Evolutionary conservation across 164 flowering plant genomes (phyloP).

Genomic region (Chloranthus sessilifolius): DNA sequence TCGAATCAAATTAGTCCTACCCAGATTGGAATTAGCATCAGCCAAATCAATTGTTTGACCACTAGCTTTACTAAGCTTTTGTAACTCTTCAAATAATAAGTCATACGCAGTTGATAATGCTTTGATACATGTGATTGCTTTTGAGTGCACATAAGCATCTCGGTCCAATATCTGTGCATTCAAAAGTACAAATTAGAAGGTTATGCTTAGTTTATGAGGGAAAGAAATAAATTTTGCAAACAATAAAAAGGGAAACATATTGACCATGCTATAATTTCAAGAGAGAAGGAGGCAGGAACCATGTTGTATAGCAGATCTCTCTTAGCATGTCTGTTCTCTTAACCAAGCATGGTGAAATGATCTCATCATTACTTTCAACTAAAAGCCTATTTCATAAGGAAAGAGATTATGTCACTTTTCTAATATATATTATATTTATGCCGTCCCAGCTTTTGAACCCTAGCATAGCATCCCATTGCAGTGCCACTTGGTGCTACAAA

Average conservation of each 20-base stretch:
- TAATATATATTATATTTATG: too few species aligned
- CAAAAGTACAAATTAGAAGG: not conserved
- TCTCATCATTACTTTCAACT: too few species aligned
- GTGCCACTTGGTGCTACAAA: too few species aligned
- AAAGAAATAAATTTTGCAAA: not conserved
- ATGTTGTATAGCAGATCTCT: too few species aligned
- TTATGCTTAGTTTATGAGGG: not conserved
- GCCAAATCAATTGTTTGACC: slow-evolving; percentile 53
- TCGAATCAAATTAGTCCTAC: slow-evolving; percentile 29
- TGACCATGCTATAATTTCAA: too few species aligned
- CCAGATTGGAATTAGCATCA: slow-evolving; percentile 36
- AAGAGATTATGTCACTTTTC: too few species aligned
- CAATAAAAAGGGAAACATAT: not conserved
- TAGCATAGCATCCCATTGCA: too few species aligned
- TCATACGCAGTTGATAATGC: slow-evolving; percentile 58
- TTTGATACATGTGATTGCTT: slow-evolving; percentile 43
- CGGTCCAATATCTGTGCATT: slow-evolving; percentile 28
- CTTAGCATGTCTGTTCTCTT: too few species aligned
- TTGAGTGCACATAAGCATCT: slow-evolving; percentile 24
- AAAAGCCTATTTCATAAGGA: too few species aligned
- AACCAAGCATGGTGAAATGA: too few species aligned
- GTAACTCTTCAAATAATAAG: slow-evolving; percentile 62
- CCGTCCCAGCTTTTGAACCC: too few species aligned
- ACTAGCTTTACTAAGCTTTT: slow-evolving; percentile 59
- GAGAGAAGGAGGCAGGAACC: too few species aligned